Conservation (phyloP, 1,139 yeast species). For the Sugiyamaella neomexicana region DNA sequence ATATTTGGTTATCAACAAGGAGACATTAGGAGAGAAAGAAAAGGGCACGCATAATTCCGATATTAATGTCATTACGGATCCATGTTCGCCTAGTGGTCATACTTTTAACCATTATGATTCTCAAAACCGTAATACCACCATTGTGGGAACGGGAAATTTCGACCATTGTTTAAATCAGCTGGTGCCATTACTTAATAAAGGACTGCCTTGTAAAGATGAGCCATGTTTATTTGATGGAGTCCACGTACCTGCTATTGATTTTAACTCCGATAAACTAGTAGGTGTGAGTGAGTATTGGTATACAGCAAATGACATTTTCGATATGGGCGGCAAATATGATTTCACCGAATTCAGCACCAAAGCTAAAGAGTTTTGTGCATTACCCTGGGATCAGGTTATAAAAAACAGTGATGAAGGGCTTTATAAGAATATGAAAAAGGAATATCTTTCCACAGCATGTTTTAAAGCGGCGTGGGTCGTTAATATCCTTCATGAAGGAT, state of each 20-base stretch:
- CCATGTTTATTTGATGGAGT: conserved; percentile 46
- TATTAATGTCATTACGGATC: conserved; percentile 48
- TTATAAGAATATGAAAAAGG: conserved; percentile 42
- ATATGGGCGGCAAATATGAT: conserved; percentile 45
- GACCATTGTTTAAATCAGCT: conserved; percentile 30
- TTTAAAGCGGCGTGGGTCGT: conserved; percentile 76
- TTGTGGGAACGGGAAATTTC: conserved; percentile 10
- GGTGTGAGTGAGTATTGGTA: conserved; percentile 88
- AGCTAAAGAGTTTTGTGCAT: conserved; percentile 50
- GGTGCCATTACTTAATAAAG: conserved; percentile 53
- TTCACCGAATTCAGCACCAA: conserved; percentile 46
- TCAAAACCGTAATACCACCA: conserved; percentile 28
- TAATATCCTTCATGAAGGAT: conserved; percentile 69
- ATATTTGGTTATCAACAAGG: conserved; percentile 25
- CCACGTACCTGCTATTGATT: conserved; percentile 64
- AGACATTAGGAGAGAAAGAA: conserved; percentile 7
- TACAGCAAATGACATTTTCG: conserved; percentile 54
- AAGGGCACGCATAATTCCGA: conserved; percentile 23
- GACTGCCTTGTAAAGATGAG: conserved; percentile 45
- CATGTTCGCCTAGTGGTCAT: conserved; percentile 57
- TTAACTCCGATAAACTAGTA: conserved; percentile 60
- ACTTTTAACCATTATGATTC: conserved; percentile 21
- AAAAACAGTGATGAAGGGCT: conserved; percentile 29
- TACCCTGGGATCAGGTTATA: conserved; percentile 49
- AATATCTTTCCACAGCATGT: conserved; percentile 56